Evolutionary conservation across 805 yeast genomes (phyloP), one percentile per base, ranked within the genome.

Genomic region (Candida sakaeoensis): DNA sequence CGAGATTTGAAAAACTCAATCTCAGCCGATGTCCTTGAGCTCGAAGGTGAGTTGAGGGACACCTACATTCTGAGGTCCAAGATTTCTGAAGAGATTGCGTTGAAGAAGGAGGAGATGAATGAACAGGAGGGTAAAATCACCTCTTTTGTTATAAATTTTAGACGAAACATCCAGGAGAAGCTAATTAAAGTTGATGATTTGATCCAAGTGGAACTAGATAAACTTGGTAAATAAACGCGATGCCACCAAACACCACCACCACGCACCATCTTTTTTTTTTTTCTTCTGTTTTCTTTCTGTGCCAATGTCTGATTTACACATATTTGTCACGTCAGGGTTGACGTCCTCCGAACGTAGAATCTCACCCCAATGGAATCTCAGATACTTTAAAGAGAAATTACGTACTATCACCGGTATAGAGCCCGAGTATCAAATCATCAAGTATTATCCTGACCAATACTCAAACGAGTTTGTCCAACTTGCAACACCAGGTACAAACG

Each of bases 361-460:
- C 21, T 75, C 83, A 0, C 74, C 78, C 0, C 70, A 66, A 27
- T 85, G 91, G 90, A 57, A 76, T 0, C 40, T 85, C 12, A 58
- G 57, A 5, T 62, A 75, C 45, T 68, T 86, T 37, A 74, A 77
- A 46, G 47, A 58, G 28, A 70, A 75, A 41, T 57, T 87, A 8
- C 93, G 85, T 50, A 70, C 67, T 25, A 76, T 85, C 44, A 85
- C 95, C 0, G 96, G 96, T 2, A 75, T 87, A 19, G 77, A 80
- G 4, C 82, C 86, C 3, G 45, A 52, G 10, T 63, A 57, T 43
- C 95, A 82, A 53, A 61, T 61, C 12, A 53, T 81, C 12, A 68
- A 68, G 40, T 58, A 76, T 26, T 79, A 75, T 49, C 61, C 65
- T 7, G 50, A 60, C 3, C 55, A 66, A 5, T 54, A 61, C 31